Base-by-base conservation (phyloP, 108 stramenopile genomes). In the Pseudonitzschia multistriata region DNA sequence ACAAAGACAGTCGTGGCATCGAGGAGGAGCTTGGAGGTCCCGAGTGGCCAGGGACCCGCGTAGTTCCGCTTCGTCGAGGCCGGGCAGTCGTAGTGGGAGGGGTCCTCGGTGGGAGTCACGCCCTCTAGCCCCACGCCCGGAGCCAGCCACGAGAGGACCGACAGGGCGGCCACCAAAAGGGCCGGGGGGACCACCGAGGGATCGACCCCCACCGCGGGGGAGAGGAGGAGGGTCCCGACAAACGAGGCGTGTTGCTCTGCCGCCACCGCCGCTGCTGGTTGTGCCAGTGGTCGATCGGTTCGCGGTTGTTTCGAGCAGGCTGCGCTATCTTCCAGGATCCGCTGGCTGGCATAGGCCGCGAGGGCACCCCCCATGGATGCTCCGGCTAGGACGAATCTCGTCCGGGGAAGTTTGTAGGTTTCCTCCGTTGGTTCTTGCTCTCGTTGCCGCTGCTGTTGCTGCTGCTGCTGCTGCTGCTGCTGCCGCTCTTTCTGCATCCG, bases 41-140 rank as follows among this genome's bases (percentile, higher is more conserved):
- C 72, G 39, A 87, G 59, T 11, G 86, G 86, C 86, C 86, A 87
- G 25, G 68, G 55, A 8, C 86, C 86, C 5, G 34, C 31, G 53
- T 69, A 87, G 56, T 87, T 87, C 1, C 86, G 79, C 1, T 53
- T 67, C 14, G 78, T 69, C 29, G 14, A 53, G 0, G 68, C n/a
- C 27, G 86, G 86, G 57, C 78, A 82, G 31, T 79, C 69, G 47
- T 87, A 84, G 36, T 74, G 74, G 19, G 71, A 54, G 0, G 86
- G 70, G 53, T 87, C 81, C 66, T 87, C 83, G 21, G 67, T 35
- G 5, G 86, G 86, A 35, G 86, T 84, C 33, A 82, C 25, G 8
- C 50, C 50, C 5, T 45, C n/a, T 24, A 76, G n/a, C 35, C 70
- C 56, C 5, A 52, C 27, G 1, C 73, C 71, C 0, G 85, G 85